Evolutionary conservation across 306 rosid species (phyloP).

Genomic region (Abrus precatorius): DNA sequence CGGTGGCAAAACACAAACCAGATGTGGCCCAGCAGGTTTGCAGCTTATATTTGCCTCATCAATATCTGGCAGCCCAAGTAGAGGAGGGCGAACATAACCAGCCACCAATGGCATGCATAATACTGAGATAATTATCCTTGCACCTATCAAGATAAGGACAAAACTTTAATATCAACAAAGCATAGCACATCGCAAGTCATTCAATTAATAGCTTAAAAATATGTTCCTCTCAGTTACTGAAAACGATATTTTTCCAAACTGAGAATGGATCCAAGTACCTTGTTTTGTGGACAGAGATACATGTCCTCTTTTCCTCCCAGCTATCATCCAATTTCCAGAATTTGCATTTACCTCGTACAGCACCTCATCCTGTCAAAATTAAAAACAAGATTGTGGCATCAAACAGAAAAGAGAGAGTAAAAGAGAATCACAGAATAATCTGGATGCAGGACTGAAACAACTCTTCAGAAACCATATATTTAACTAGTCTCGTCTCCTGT

Average conservation of each 20-base stretch:
- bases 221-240: conserved; percentile 2
- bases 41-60: conserved; percentile 82
- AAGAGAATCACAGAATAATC: conserved; percentile 18
- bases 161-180: conserved; percentile 43
- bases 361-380: conserved; percentile 76
- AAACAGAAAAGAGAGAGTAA: background rate
- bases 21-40: conserved; percentile 95
- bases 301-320: conserved; percentile 98
- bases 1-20: conserved; percentile 95
- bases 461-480: conserved; percentile 26
- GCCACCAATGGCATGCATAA: conserved; percentile 92
- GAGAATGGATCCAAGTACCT: conserved; percentile 63
- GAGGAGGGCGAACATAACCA: conserved; percentile 94
- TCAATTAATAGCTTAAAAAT: conserved; percentile 36
- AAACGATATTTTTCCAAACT: background rate
- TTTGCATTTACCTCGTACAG: conserved; percentile 86
- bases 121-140: conserved; percentile 85
- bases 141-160: conserved; percentile 61
- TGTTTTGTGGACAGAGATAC: conserved; percentile 74
- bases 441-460: conserved; percentile 29
- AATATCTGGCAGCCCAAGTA: conserved; percentile 83
- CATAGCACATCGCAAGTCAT: conserved; percentile 17
- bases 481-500: conserved; percentile 10
- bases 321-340: conserved; percentile 95
- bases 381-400: conserved; percentile 38